Evolutionary conservation across 768 basidiomycete genomes (phyloP), one percentile per base, ranked within the genome.

Genomic region (Dioszegia hungarica): DNA sequence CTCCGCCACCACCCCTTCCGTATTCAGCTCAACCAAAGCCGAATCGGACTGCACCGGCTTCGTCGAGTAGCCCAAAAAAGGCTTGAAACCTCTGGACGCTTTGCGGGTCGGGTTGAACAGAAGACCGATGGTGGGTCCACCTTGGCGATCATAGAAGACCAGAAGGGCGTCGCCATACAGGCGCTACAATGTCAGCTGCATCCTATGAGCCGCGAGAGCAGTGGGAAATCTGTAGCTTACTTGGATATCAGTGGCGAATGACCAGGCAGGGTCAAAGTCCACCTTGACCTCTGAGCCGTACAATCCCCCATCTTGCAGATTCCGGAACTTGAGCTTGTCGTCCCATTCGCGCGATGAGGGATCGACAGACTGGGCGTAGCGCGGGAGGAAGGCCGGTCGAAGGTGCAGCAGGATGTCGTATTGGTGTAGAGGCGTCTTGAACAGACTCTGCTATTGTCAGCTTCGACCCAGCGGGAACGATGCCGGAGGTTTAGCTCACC

Each of bases 371-470:
- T 97, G 89, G 59, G 81, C 77, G 71, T 90, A 88, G 20, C 89
- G 83, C 1, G 90, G 84, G 1, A 90, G 75, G 2, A 81, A 75
- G 14, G 78, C 48, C 0, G 85, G 80, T 39, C 91, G 80, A 20
- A 98, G 81, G 57, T 87, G 82, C 31, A 98, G 79, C 8, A 95
- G 62, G 63, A 97, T 82, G 65, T 95, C 87, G 68, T 95, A 99
- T 66, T 92, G 88, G 2, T 83, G 79, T 2, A 83, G 82, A 0
- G 92, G 88, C 63, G 94, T 90, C 10, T 82, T 78, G 78, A 97
- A 95, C 50, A 98, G 80, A 78, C 92, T 94, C 63, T 36, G 19
- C 5, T 44, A 9, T 20, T 25, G 14, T 22, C 28, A 25, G 43
- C 33, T 28, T 8, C 6, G 4, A 24, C 39, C 17, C 5, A 22